Evolutionary conservation across 495 filamentous ascomycete species (phyloP), one percentile per base, ranked within the genome.

Genomic region (Pyrenopolyporus hunteri): DNA sequence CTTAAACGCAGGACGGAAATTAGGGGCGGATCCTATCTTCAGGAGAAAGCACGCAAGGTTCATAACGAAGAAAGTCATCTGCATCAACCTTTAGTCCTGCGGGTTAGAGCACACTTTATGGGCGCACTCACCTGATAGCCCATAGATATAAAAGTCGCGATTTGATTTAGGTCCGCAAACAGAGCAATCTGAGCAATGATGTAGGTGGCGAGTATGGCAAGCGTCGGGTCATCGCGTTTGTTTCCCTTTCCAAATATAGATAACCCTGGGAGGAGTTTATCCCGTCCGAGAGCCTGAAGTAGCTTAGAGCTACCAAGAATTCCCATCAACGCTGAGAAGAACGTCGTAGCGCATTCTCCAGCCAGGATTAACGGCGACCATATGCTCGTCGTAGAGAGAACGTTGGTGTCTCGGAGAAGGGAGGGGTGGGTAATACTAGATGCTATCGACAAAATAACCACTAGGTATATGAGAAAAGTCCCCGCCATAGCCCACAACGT

Each of bases 1-100:
- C 59, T 89, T 88, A 69, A 96, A 96, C 0, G 88, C 91, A 1
- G 91, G 91, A 25, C 91, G 80, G 64, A 96, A 96, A 68, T 96
- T 96, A 6, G 91, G 91, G 1, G 91, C 91, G n/a, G 90, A 92
- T n/a, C 90, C 87, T 42, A 95, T 91, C 71, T 94, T 96, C 32
- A 96, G 75, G 1, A 95, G 76, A 65, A 95, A 95, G 67, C 90
- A 94, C 14, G 91, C 91, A 3, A 96, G 77, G 59, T 94, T 96
- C 66, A 86, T 94, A 42, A 89, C 85, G 20, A 88, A 80, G 69
- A 89, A 89, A 3, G 87, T 87, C 82, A 86, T 86, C 76, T 82
- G 25, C 11, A 6, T 13, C 2, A 14, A 10, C 9, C 4, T 26
- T 49, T 47, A 33, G 58, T 57, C 43, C 60, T 58, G 3, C 39